Percentiles rank a stretch among this genome's conserved stretches.
Evolutionary conservation across 805 yeast genomes (phyloP).

Genomic region (Yamadazyma ubonensis): DNA sequence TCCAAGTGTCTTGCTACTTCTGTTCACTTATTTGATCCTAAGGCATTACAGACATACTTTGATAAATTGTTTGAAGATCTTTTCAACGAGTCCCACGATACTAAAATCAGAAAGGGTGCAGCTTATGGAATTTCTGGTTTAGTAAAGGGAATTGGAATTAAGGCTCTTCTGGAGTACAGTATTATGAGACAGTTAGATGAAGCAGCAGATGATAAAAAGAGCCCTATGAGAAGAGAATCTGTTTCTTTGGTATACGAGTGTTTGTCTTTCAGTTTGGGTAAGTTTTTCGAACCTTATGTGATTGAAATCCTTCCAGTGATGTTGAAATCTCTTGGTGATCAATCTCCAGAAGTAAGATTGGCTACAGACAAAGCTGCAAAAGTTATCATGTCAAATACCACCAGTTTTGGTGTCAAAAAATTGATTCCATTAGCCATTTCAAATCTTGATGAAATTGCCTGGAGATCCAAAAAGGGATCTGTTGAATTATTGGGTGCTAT

Average conservation of each 20-base stretch:
- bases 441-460: constrained; percentile 81
- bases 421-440: constrained; percentile 88
- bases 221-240: constrained; percentile 74
- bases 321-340: constrained; percentile 81
- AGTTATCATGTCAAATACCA: constrained; percentile 84
- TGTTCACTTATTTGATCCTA: constrained; percentile 54
- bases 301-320: constrained; percentile 83
- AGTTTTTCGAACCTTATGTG: constrained; percentile 89
- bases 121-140: constrained; percentile 96
- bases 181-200: constrained; percentile 71
- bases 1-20: constrained; percentile 85
- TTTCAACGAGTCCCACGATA: constrained; percentile 43
- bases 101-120: constrained; percentile 77
- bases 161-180: constrained; percentile 71
- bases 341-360: constrained; percentile 78
- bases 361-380: constrained; percentile 88
- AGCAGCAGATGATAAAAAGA: constrained; percentile 86
- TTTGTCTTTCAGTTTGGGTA: constrained; percentile 71
- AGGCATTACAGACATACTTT: constrained; percentile 49
- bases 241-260: constrained; percentile 86
- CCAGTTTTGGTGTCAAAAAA: constrained; percentile 87
- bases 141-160: constrained; percentile 85
- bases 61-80: constrained; percentile 57
- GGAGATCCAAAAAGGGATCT: constrained; percentile 97
- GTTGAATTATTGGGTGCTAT: constrained; percentile 94